Evolutionary conservation across 129 eudicot genomes (phyloP).

Genomic region (Helianthus tuberosus): DNA sequence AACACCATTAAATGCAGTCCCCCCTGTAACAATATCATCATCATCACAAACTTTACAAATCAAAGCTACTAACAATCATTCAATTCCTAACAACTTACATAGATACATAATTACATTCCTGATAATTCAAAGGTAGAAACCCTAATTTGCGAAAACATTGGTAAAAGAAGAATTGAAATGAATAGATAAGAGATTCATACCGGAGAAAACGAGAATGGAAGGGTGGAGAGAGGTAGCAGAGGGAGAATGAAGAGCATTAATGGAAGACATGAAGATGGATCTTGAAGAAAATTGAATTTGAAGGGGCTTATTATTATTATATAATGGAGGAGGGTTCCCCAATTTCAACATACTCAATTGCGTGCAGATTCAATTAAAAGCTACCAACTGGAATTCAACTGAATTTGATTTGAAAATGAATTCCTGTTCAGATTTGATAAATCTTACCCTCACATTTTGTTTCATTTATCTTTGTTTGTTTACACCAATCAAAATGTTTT

Average conservation of each 20-base stretch:
- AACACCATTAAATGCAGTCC: slow-evolving; percentile 96
- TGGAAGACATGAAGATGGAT: slow-evolving; percentile 41
- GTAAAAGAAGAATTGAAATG: not conserved
- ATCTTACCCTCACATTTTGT: not conserved
- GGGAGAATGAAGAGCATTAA: slow-evolving; percentile 1
- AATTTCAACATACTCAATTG: slow-evolving; percentile 1
- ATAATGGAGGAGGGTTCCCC: slow-evolving; percentile 29
- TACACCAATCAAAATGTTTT: too few species aligned
- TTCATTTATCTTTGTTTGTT: not conserved
- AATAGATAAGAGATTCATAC: slow-evolving; percentile 21
- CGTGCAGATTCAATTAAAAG: too few species aligned
- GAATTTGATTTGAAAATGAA: not conserved
- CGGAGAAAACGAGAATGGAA: slow-evolving; percentile 80
- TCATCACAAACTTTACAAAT: not conserved
- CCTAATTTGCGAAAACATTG: not conserved
- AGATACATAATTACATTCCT: not conserved
- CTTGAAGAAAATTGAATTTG: slow-evolving; percentile 21
- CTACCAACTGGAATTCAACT: not conserved
- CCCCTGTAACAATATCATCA: slow-evolving; percentile 51
- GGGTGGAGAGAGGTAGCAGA: slow-evolving; percentile 49
- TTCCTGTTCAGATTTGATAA: not conserved
- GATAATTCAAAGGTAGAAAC: too few species aligned
- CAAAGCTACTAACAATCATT: not conserved
- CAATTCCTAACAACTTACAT: too few species aligned
- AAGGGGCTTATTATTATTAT: slow-evolving; percentile 1